Conservation (phyloP, 352 stramenopile species). For the Pythium rishiriense region DNA sequence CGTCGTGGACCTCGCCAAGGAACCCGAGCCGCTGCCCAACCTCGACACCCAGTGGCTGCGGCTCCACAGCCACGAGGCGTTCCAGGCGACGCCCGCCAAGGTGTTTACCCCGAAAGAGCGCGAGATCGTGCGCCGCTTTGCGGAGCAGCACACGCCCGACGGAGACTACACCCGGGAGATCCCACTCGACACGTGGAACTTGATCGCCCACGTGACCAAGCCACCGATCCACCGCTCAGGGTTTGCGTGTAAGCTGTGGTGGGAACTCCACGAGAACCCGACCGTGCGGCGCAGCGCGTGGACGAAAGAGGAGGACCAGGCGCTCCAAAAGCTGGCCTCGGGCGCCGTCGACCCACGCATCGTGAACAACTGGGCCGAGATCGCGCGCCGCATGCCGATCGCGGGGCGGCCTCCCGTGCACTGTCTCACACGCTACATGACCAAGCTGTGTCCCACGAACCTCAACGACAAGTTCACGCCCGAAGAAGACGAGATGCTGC, state of each 20-base stretch:
- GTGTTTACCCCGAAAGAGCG: constrained; percentile 67
- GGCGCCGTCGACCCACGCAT: constrained; percentile 17
- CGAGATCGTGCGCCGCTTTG: constrained; percentile 53
- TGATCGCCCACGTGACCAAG: constrained; percentile 32
- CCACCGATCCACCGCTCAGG: constrained; percentile 54
- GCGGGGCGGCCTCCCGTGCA: constrained; percentile 27
- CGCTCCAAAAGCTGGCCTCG: constrained; percentile 23
- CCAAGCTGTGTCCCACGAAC: constrained; percentile 27
- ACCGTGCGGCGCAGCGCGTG: constrained; percentile 34
- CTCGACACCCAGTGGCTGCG: constrained; percentile 52
- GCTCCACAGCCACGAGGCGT: constrained; percentile 57
- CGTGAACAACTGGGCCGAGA: constrained; percentile 29
- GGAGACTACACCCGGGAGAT: constrained; percentile 15
- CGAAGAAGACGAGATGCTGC: constrained; percentile 31
- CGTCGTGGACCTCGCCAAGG: constrained; percentile 2
- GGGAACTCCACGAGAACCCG: constrained; percentile 66
- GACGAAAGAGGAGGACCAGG: constrained; percentile 31
- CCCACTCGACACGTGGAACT: constrained; percentile 54
- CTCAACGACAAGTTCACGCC: constrained; percentile 33
- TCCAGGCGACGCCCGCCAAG: constrained; percentile 42
- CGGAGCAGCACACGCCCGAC: constrained; percentile 12
- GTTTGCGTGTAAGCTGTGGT: constrained; percentile 76
- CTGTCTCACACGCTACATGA: constrained; percentile 35
- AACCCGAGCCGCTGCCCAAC: constrained; percentile 48
- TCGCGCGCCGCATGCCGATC: constrained; percentile 28